Evolutionary conservation across 2,329 filamentous ascomycete species (phyloP).

Genomic region (Mollisia scopiformis): DNA sequence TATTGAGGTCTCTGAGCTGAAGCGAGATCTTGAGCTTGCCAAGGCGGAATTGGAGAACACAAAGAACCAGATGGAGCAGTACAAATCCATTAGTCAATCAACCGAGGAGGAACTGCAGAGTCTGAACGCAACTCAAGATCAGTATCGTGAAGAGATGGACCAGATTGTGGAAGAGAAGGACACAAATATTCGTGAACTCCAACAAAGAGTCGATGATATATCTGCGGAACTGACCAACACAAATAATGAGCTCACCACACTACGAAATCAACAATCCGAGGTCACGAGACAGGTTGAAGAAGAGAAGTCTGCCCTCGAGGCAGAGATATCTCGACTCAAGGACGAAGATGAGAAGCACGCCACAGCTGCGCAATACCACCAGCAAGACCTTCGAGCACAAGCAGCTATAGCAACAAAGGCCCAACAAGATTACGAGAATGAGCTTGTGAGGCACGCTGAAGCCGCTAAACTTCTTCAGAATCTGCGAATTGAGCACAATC

Average conservation of each 20-base stretch:
- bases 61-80: constrained; percentile 81
- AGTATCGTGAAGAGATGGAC: constrained; percentile 88
- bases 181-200: constrained; percentile 75
- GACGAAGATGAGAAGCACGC: constrained; percentile 81
- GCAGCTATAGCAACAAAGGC: constrained; percentile 91
- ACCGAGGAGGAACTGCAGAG: constrained; percentile 87
- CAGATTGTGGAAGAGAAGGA: constrained; percentile 76
- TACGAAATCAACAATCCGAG: constrained; percentile 83
- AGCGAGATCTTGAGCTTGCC: constrained; percentile 81
- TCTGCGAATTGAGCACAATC: constrained; percentile 78
- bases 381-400: constrained; percentile 90
- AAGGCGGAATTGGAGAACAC: constrained; percentile 80
- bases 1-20: constrained; percentile 82
- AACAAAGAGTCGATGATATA: constrained; percentile 82
- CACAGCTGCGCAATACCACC: constrained; percentile 81
- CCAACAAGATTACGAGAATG: constrained; percentile 93
- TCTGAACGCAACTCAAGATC: constrained; percentile 78
- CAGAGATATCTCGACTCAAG: constrained; percentile 79
- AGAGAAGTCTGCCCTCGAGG: constrained; percentile 77
- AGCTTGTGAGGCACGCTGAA: constrained; percentile 92
- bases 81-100: constrained; percentile 83
- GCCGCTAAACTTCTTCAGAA: constrained; percentile 85
- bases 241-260: constrained; percentile 78
- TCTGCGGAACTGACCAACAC: constrained; percentile 79
- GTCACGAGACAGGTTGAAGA: constrained; percentile 72